Evolutionary conservation across 495 filamentous ascomycete species (phyloP).

Genomic region (Recurvomyces mirabilis): DNA sequence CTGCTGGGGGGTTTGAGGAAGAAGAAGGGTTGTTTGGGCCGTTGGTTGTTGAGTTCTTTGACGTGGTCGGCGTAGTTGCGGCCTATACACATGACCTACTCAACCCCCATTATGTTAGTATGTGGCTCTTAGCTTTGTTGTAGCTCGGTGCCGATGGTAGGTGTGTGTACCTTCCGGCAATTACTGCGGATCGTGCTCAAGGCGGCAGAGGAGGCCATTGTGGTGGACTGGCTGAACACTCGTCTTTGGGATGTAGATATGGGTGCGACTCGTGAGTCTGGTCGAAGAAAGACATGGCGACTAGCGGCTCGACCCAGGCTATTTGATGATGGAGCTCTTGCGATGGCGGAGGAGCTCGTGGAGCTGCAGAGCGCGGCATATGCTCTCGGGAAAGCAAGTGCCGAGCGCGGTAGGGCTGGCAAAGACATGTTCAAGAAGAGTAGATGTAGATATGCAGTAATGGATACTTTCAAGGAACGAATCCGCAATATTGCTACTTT

Average conservation of each 20-base stretch:
- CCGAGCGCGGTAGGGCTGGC: background rate
- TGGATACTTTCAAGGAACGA: too few species aligned
- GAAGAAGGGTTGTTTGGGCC: constrained; percentile 91
- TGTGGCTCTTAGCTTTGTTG: too few species aligned
- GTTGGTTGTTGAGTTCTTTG: constrained; percentile 73
- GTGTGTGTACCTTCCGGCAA: constrained; percentile 16
- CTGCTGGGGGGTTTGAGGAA: constrained; percentile 89
- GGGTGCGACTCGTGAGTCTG: too few species aligned
- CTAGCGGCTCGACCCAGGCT: too few species aligned
- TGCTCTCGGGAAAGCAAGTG: constrained; percentile 1
- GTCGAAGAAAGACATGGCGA: too few species aligned
- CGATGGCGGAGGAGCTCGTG: constrained; percentile 2
- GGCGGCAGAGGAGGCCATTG: constrained; percentile 4
- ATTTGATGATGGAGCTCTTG: too few species aligned
- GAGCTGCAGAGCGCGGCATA: background rate
- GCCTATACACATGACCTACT: constrained; percentile 85
- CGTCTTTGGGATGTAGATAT: too few species aligned
- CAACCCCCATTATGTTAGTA: too few species aligned
- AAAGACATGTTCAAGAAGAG: background rate
- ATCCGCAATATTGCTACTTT: too few species aligned
- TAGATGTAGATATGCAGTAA: background rate
- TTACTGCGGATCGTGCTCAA: constrained; percentile 12
- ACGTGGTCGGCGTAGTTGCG: constrained; percentile 89
- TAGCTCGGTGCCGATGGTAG: too few species aligned
- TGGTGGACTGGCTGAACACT: constrained; percentile 1